phyloP scores from a whole-genome alignment of 1,284 basidiomycete species.

The Clitocybe nebularis region DNA sequence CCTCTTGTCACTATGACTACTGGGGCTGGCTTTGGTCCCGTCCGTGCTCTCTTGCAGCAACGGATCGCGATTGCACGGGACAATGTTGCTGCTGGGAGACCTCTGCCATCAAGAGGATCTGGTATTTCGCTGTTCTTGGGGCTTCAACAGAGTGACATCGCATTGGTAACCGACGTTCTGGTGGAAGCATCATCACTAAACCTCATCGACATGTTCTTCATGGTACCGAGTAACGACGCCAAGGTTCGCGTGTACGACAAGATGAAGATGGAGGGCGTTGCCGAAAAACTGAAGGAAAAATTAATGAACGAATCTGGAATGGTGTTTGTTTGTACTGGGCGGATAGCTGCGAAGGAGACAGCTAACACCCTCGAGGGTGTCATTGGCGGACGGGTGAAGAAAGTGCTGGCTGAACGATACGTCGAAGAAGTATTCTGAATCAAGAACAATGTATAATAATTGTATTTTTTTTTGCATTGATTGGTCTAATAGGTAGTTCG shows the following conservation, averaged over 20 bases:
- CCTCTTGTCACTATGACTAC: not conserved
- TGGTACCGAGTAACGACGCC: not conserved
- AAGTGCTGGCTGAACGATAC: not conserved
- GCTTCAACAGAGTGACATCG: not conserved
- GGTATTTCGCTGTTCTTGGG: not conserved
- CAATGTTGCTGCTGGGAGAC: not conserved
- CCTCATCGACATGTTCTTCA: conserved; percentile 1
- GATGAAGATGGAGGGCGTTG: not conserved
- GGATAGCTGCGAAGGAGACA: not conserved
- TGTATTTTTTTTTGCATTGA: too few species aligned
- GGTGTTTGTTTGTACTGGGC: not conserved
- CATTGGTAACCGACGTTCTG: not conserved
- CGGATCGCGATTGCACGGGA: not conserved
- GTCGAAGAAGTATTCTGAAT: conserved; percentile 2
- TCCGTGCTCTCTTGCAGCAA: not conserved
- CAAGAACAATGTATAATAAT: not conserved
- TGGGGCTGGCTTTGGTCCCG: not conserved
- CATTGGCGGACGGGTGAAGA: not conserved
- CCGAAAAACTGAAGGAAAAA: not conserved
- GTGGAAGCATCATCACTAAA: not conserved
- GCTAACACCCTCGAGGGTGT: not conserved
- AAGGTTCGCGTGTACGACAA: not conserved
- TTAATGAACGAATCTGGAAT: not conserved
- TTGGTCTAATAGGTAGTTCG: too few species aligned
- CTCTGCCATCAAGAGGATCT: not conserved